These are phyloP conservation scores for Lasiodiplodia sp. DNA, from an alignment of 2,329 filamentous ascomycete species.

Conservation along the genomic window DNA sequence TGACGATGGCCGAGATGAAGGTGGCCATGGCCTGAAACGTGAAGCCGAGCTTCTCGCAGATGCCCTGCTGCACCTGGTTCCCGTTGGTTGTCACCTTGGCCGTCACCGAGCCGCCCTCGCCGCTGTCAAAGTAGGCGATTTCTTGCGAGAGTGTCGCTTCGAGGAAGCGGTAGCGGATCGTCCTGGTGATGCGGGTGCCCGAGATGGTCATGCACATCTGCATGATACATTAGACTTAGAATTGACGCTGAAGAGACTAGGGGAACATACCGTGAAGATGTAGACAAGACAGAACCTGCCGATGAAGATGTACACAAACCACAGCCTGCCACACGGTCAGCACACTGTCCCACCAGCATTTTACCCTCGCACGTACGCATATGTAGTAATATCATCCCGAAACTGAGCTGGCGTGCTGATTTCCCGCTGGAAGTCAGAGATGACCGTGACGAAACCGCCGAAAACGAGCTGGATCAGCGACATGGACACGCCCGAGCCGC, in stretches of 20 bases:
- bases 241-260: background rate
- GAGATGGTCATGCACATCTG: slow-evolving; percentile 72
- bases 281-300: slow-evolving; percentile 35
- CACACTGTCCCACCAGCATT: slow-evolving; percentile 2
- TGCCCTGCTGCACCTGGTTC: slow-evolving; percentile 90
- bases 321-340: slow-evolving; percentile 37
- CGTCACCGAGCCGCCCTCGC: slow-evolving; percentile 76
- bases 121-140: slow-evolving; percentile 71
- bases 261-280: slow-evolving; percentile 67
- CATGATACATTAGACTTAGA: background rate
- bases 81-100: slow-evolving; percentile 94
- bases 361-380: slow-evolving; percentile 37
- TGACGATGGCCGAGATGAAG: slow-evolving; percentile 80
- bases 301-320: slow-evolving; percentile 48
- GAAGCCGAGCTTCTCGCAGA: slow-evolving; percentile 64
- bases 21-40: slow-evolving; percentile 66
- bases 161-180: slow-evolving; percentile 63
- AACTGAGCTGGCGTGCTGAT: slow-evolving; percentile 44
- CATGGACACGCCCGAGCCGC: slow-evolving; percentile 54
- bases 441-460: slow-evolving; percentile 57
- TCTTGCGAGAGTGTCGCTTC: slow-evolving; percentile 69
- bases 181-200: slow-evolving; percentile 52
- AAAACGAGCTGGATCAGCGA: slow-evolving; percentile 62
- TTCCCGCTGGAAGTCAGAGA: slow-evolving; percentile 53
- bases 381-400: slow-evolving; percentile 47